Evolutionary conservation across 805 yeast species (phyloP).

Genomic region (Nakazawaea wickerhamii): DNA sequence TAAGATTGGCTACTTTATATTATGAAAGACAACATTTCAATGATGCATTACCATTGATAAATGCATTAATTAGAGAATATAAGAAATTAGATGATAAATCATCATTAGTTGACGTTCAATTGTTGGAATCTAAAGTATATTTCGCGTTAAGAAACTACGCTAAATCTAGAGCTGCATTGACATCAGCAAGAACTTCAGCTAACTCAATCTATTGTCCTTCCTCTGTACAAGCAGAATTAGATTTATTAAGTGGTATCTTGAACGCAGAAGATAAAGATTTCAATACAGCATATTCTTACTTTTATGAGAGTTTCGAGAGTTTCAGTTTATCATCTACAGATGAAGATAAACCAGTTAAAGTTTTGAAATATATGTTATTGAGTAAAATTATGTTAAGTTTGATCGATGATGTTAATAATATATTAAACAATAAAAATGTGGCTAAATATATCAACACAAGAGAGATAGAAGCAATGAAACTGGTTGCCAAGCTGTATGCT

Average conservation of each 20-base stretch:
- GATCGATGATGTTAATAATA: conserved; percentile 77
- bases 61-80: conserved; percentile 71
- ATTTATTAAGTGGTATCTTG: conserved; percentile 89
- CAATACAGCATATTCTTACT: conserved; percentile 92
- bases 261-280: conserved; percentile 97
- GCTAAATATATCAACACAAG: conserved; percentile 45
- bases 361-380: conserved; percentile 86
- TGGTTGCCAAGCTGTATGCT: conserved; percentile 84
- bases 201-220: conserved; percentile 95
- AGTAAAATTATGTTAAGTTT: conserved; percentile 90
- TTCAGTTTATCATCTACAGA: conserved; percentile 47
- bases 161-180: conserved; percentile 85
- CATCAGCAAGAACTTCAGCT: conserved; percentile 96
- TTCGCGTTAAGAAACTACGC: conserved; percentile 89
- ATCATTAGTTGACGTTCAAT: conserved; percentile 90
- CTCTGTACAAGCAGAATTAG: conserved; percentile 88
- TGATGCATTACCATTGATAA: conserved; percentile 68
- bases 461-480: conserved; percentile 93
- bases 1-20: conserved; percentile 73
- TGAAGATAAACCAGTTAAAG: conserved; percentile 56
- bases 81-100: conserved; percentile 94
- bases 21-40: conserved; percentile 59
- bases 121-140: conserved; percentile 83
- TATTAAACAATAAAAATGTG: conserved; percentile 65
- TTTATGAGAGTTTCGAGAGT: conserved; percentile 92